A percentile compares a stretch with the other conserved stretches of the same genome.
Conservation (phyloP, 352 stramenopile species). For the Phytophthora pistaciae region DNA sequence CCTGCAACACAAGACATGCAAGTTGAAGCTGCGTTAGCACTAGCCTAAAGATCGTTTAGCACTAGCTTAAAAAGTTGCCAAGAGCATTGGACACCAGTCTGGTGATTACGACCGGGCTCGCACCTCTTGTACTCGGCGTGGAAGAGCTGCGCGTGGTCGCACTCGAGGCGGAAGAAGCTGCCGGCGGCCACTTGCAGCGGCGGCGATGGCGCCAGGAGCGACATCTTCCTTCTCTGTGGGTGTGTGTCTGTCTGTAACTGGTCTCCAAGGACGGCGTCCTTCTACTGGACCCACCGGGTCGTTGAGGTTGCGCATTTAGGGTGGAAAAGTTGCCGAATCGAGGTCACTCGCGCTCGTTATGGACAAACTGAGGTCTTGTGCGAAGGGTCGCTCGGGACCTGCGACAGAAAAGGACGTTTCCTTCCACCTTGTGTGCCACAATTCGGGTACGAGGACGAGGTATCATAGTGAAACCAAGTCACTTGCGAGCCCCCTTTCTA, state of each 20-base stretch:
- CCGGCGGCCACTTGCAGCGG: conserved; percentile 42
- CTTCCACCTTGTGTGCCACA: background rate
- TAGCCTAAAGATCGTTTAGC: conserved; percentile 1
- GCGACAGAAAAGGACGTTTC: background rate
- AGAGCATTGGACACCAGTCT: background rate
- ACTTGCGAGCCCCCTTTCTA: too few relatives aligned
- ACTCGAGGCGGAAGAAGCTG: conserved; percentile 68
- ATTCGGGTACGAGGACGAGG: background rate
- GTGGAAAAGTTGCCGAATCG: background rate
- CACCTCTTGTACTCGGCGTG: conserved; percentile 75
- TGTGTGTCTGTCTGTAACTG: conserved; percentile 10
- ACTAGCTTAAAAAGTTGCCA: background rate
- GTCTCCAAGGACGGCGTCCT: background rate
- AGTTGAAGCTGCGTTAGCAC: background rate
- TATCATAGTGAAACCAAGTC: background rate
- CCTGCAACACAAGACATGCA: conserved; percentile 24
- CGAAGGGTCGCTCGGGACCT: background rate
- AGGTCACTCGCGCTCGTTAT: background rate
- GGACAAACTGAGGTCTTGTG: background rate
- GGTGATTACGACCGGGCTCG: background rate
- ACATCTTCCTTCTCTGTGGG: background rate
- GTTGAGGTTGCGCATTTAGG: conserved; percentile 1
- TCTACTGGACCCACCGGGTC: background rate
- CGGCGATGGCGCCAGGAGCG: conserved; percentile 6
- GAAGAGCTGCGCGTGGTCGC: conserved; percentile 74